Percentiles rank a stretch among this genome's conserved stretches.
phyloP scores from a whole-genome alignment of 192 early-diverging fungal genomes.

The Ambispora gerdemannii region DNA sequence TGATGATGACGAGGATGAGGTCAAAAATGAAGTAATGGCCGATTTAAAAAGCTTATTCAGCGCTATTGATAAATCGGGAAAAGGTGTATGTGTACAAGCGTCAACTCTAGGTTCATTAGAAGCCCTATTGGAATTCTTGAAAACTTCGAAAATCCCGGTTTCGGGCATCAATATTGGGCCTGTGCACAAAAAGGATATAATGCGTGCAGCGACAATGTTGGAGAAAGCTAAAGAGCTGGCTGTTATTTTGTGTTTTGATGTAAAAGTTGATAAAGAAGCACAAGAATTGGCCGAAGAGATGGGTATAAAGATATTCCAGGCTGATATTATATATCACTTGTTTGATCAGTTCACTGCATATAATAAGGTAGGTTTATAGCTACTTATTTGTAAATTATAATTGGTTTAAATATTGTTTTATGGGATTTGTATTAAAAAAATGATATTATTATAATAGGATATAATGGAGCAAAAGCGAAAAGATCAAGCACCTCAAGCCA shows the following conservation, averaged over 20 bases:
- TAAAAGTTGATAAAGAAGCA: constrained; percentile 88
- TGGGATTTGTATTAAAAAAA: background rate
- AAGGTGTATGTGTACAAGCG: constrained; percentile 97
- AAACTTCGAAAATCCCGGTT: constrained; percentile 89
- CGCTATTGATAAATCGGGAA: constrained; percentile 77
- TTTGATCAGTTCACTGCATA: constrained; percentile 92
- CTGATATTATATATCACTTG: constrained; percentile 99
- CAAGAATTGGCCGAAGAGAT: constrained; percentile 85
- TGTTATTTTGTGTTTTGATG: constrained; percentile 85
- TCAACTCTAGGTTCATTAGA: constrained; percentile 97
- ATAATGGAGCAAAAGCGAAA: constrained; percentile 82
- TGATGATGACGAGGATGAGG: constrained; percentile 94
- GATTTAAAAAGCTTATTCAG: constrained; percentile 78
- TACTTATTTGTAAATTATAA: background rate
- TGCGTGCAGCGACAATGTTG: constrained; percentile 86
- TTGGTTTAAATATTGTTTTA: background rate
- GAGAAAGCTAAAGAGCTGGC: constrained; percentile 83
- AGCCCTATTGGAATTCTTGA: constrained; percentile 92
- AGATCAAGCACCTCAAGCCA: constrained; percentile 82
- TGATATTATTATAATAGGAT: constrained; percentile 41
- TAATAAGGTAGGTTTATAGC: constrained; percentile 36
- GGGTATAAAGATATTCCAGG: constrained; percentile 90
- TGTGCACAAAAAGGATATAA: constrained; percentile 96
- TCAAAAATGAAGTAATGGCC: constrained; percentile 92
- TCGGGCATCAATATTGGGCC: constrained; percentile 96